Base-by-base conservation (phyloP, 345 rosid species). In the Eucalyptus cladocalyx region DNA sequence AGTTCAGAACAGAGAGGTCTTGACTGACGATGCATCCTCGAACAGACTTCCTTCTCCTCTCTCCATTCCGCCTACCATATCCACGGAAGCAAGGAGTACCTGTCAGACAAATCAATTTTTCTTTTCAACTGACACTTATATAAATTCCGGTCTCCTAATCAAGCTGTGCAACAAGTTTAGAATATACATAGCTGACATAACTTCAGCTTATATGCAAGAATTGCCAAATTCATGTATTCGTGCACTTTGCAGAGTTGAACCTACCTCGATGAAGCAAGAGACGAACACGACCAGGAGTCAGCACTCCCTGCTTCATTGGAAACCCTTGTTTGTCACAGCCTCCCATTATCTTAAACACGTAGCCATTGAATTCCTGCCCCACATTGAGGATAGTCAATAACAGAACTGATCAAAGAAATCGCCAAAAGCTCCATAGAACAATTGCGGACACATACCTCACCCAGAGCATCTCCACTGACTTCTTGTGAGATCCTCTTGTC, bases 271-370 rank as follows among this genome's bases (percentile, higher is more conserved):
- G 95, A 91, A 97, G 97, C 93, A 97, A 86, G 88, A 97, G 97
- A 50, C 95, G 98, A 50, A 96, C 99, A 91, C 98, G 97, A 19
- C 97, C 97, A 24, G 96, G 94, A 80, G 99, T 95, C 30, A 95
- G 91, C 89, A 95, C 99, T 90, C 98, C 99, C 91, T 97, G 99
- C 92, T 97, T 95, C 98, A 95, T 95, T 48, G 99, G 97, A 87
- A 97, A 96, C 34, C 99, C 98, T 88, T 97, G 99, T 92, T 96
- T 96, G 95, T 96, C 98, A 42, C 97, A 97, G 40, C 99, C 99
- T 88, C 97, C 98, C 99, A 90, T 97, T 92, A 95, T 97, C 93
- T 96, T 96, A 91, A 96, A 97, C 14, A 97, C 93, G 58, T 97
- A 97, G 4, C 99, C 98, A 90, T 93, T 97, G 91, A 97, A 96